Percentiles rank a stretch among this genome's conserved stretches.
Conservation (phyloP, 169 alveolate species). For the Cryptosporidium andersoni region DNA sequence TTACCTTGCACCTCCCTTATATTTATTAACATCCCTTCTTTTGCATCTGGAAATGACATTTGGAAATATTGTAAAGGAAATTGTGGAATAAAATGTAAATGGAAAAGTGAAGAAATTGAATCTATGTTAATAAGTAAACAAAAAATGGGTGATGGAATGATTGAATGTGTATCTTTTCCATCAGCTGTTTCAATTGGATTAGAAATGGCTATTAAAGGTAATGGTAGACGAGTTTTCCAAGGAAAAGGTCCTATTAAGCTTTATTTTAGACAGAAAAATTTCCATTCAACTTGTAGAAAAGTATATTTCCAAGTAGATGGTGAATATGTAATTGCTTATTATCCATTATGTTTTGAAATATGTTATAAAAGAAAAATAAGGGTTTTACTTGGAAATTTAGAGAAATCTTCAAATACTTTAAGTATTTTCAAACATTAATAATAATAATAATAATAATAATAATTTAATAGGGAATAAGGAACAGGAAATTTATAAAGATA, state of each 20-base stretch:
- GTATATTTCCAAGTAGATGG: slow-evolving; percentile 83
- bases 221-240: slow-evolving; percentile 66
- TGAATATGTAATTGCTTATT: slow-evolving; percentile 73
- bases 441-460: too few species aligned
- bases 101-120: slow-evolving; percentile 36
- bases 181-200: slow-evolving; percentile 72
- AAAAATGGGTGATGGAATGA: slow-evolving; percentile 71
- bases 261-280: slow-evolving; percentile 55
- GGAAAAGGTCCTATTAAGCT: slow-evolving; percentile 53
- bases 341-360: slow-evolving; percentile 59
- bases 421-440: too few species aligned
- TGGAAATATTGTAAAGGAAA: slow-evolving; percentile 74
- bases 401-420: slow-evolving; percentile 7
- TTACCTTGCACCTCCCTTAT: slow-evolving; percentile 74
- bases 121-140: slow-evolving; percentile 52
- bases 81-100: slow-evolving; percentile 37
- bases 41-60: slow-evolving; percentile 78
- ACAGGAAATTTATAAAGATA: too few species aligned
- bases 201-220: slow-evolving; percentile 68
- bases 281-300: slow-evolving; percentile 59
- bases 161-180: slow-evolving; percentile 71
- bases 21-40: slow-evolving; percentile 76
- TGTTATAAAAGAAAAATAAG: slow-evolving; percentile 42
- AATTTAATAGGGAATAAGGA: too few species aligned
- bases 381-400: slow-evolving; percentile 46